Percentiles rank a stretch among this genome's conserved stretches.
Evolutionary conservation across 371 early-diverging fungal species (phyloP).

Genomic region (Blastocladiella emersonii): DNA sequence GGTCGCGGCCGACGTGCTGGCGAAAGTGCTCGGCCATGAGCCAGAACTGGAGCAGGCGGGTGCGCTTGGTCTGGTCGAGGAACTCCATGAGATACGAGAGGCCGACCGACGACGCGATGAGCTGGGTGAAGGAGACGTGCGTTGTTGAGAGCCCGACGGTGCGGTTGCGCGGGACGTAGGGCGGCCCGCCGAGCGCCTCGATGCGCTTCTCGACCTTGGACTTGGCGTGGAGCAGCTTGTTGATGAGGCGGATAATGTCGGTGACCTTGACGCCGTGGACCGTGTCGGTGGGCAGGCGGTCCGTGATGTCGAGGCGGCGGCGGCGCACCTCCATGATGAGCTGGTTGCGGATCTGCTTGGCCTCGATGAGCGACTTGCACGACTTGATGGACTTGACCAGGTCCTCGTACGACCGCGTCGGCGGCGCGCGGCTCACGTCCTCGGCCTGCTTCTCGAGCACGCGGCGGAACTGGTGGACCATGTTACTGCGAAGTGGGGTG

Average conservation of each 20-base stretch:
- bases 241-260: slow-evolving; percentile 54
- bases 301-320: slow-evolving; percentile 40
- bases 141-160: background rate
- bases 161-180: slow-evolving; percentile 20
- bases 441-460: slow-evolving; percentile 44
- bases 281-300: slow-evolving; percentile 50
- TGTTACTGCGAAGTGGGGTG: too few relatives aligned
- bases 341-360: slow-evolving; percentile 49
- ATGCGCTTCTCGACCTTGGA: slow-evolving; percentile 60
- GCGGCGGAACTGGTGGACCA: slow-evolving; percentile 54
- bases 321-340: slow-evolving; percentile 60
- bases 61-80: slow-evolving; percentile 53
- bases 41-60: slow-evolving; percentile 60
- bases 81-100: slow-evolving; percentile 69
- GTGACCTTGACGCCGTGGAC: slow-evolving; percentile 69
- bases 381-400: slow-evolving; percentile 56
- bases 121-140: background rate
- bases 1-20: slow-evolving; percentile 1
- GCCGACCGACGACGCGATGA: slow-evolving; percentile 18
- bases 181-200: slow-evolving; percentile 37
- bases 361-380: slow-evolving; percentile 48
- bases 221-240: slow-evolving; percentile 54
- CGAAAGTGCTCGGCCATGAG: slow-evolving; percentile 50
- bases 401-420: slow-evolving; percentile 44
- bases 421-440: slow-evolving; percentile 15